Percentiles rank a stretch among this genome's conserved stretches.
phyloP scores from a whole-genome alignment of 441 rosid genomes.

The Mallotus repandus region DNA sequence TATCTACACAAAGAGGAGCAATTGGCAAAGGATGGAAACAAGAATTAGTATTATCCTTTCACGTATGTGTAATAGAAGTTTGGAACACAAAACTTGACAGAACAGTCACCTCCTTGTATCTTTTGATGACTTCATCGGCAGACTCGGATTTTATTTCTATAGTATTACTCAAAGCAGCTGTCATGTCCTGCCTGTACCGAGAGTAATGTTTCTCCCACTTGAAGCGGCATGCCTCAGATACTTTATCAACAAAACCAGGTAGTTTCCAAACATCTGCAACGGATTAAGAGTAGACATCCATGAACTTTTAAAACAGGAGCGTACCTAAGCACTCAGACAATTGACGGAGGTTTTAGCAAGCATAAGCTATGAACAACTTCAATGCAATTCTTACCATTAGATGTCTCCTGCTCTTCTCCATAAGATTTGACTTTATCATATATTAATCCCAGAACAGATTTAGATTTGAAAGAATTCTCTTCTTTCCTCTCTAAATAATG shows the following conservation, averaged over 20 bases:
- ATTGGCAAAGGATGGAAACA: neutral
- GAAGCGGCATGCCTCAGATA: conserved; percentile 20
- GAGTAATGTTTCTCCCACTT: conserved; percentile 40
- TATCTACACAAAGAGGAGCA: conserved; percentile 27
- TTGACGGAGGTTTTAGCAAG: neutral
- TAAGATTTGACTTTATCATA: conserved; percentile 45
- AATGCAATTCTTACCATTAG: conserved; percentile 35
- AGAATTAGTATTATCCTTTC: neutral
- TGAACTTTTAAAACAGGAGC: neutral
- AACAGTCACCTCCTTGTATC: conserved; percentile 11
- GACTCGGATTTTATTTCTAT: neutral
- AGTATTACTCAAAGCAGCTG: neutral
- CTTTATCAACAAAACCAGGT: conserved; percentile 36
- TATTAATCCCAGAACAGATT: conserved; percentile 66
- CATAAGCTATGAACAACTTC: neutral
- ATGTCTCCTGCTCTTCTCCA: conserved; percentile 21
- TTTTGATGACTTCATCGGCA: neutral
- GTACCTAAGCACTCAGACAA: neutral
- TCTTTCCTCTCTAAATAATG: conserved; percentile 54
- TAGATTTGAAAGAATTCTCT: conserved; percentile 42
- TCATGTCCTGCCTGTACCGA: conserved; percentile 55
- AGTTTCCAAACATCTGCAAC: conserved; percentile 52
- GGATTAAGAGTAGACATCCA: neutral
- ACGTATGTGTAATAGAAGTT: no score
- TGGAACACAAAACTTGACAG: no score